These are phyloP conservation scores for Coniochaeta sp. DNA, from an alignment of 2,329 filamentous ascomycete genomes.

Conservation along the genomic window DNA sequence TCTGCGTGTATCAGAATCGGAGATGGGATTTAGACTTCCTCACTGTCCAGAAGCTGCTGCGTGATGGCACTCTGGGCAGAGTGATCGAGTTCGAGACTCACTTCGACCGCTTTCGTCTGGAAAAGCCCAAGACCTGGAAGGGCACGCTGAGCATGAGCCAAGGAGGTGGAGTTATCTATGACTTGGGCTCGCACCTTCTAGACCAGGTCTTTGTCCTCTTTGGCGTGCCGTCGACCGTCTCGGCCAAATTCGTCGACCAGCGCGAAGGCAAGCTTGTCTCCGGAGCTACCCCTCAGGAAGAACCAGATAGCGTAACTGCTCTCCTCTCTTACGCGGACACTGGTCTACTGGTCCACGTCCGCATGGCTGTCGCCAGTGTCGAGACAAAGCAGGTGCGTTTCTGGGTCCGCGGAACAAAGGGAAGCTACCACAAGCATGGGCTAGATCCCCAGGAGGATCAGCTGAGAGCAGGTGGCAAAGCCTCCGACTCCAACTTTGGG, in stretches of 20 bases:
- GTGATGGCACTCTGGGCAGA: slow-evolving; percentile 53
- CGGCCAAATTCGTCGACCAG: slow-evolving; percentile 61
- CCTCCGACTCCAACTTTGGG: slow-evolving; percentile 57
- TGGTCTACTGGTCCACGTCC: slow-evolving; percentile 60
- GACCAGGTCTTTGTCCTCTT: slow-evolving; percentile 69
- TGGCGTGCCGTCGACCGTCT: slow-evolving; percentile 60
- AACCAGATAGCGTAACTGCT: slow-evolving; percentile 54
- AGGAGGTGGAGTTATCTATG: slow-evolving; percentile 63
- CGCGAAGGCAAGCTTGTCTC: slow-evolving; percentile 36
- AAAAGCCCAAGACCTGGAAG: slow-evolving; percentile 60
- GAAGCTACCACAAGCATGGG: slow-evolving; percentile 64
- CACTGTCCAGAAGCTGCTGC: slow-evolving; percentile 56
- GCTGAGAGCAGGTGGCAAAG: slow-evolving; percentile 55
- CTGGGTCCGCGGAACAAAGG: slow-evolving; percentile 70
- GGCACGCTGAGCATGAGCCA: slow-evolving; percentile 47
- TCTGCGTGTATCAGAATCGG: slow-evolving; percentile 67
- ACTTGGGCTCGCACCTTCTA: slow-evolving; percentile 68
- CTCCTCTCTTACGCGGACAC: slow-evolving; percentile 56
- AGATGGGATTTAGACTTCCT: slow-evolving; percentile 72
- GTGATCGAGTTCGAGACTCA: slow-evolving; percentile 70
- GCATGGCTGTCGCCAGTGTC: slow-evolving; percentile 60
- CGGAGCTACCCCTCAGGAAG: slow-evolving; percentile 26
- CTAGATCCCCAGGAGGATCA: slow-evolving; percentile 73
- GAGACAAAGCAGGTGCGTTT: slow-evolving; percentile 65
- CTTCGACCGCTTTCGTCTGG: slow-evolving; percentile 63